A percentile compares a stretch with the other conserved stretches of the same genome.
Conservation (phyloP, 768 basidiomycete genomes). For the Chalciporus sphaerocephalus region DNA sequence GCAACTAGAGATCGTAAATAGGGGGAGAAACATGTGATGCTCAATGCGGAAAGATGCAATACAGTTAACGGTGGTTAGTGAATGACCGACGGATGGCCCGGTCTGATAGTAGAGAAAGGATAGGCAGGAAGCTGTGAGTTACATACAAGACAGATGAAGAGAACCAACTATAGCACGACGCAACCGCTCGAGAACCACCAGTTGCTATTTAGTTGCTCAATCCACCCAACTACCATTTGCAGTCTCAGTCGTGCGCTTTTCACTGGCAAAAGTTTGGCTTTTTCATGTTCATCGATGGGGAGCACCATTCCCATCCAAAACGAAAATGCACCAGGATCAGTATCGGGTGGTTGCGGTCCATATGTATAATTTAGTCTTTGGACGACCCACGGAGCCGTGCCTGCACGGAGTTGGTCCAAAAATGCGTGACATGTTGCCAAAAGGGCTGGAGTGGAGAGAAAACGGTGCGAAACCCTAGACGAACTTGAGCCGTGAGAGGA, state of each 20-base stretch:
- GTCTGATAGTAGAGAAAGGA: conserved; percentile 3
- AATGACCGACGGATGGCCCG: conserved; percentile 4
- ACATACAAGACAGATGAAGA: conserved; percentile 10
- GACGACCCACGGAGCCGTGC: conserved; percentile 90
- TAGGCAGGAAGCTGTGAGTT: conserved; percentile 7
- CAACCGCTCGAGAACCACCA: conserved; percentile 79
- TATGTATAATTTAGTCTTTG: conserved; percentile 79
- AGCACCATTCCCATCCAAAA: conserved; percentile 91
- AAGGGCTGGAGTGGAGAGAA: conserved; percentile 27
- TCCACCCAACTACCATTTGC: conserved; percentile 89
- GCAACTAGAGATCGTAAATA: not conserved
- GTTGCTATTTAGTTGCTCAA: conserved; percentile 65
- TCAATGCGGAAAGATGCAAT: conserved; percentile 15
- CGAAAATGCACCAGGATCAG: conserved; percentile 64
- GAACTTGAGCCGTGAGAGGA: conserved; percentile 5
- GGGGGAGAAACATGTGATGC: conserved; percentile 9
- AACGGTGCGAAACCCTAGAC: conserved; percentile 1
- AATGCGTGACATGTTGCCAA: conserved; percentile 59
- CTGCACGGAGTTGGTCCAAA: conserved; percentile 54
- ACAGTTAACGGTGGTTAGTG: conserved; percentile 11
- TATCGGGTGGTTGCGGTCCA: conserved; percentile 62
- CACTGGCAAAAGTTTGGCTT: conserved; percentile 81
- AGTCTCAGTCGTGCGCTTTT: conserved; percentile 74
- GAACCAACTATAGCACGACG: conserved; percentile 39
- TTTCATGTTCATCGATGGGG: conserved; percentile 88